phyloP scores from a whole-genome alignment of 257 asterid genomes.

The Coffea eugenioides region DNA sequence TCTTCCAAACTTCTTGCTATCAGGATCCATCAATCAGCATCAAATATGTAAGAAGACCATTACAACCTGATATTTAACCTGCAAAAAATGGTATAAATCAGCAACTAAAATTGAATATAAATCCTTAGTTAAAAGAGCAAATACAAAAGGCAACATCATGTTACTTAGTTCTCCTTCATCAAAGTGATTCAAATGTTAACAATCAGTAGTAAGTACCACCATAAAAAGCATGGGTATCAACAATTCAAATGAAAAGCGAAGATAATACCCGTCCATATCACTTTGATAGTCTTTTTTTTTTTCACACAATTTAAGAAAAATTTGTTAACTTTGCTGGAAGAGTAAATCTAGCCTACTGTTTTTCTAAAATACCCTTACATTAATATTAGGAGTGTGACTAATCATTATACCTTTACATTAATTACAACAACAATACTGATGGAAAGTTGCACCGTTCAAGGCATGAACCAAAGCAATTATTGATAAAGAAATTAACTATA shows the following conservation, averaged over 20 bases:
- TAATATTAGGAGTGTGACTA: too few relatives aligned
- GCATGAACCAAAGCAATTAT: too few relatives aligned
- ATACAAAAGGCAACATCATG: neutral
- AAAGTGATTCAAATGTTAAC: neutral
- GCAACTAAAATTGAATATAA: neutral
- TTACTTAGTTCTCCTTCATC: neutral
- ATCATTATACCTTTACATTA: too few relatives aligned
- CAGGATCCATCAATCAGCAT: constrained; percentile 84
- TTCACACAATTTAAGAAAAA: too few relatives aligned
- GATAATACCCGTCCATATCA: neutral
- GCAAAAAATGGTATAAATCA: neutral
- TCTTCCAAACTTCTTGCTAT: constrained; percentile 88
- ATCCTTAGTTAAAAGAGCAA: neutral
- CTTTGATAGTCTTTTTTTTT: too few relatives aligned
- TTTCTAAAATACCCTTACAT: too few relatives aligned
- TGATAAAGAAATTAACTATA: too few relatives aligned
- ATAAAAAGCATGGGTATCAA: neutral
- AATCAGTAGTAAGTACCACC: neutral
- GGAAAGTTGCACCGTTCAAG: too few relatives aligned
- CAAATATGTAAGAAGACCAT: constrained; percentile 43
- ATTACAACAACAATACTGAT: too few relatives aligned
- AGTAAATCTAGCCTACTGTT: too few relatives aligned
- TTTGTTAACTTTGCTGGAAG: too few relatives aligned
- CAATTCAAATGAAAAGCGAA: neutral
- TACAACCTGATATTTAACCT: constrained; percentile 35